Base-by-base conservation (phyloP, 257 asterid species). In the Solanum medicagineum region DNA sequence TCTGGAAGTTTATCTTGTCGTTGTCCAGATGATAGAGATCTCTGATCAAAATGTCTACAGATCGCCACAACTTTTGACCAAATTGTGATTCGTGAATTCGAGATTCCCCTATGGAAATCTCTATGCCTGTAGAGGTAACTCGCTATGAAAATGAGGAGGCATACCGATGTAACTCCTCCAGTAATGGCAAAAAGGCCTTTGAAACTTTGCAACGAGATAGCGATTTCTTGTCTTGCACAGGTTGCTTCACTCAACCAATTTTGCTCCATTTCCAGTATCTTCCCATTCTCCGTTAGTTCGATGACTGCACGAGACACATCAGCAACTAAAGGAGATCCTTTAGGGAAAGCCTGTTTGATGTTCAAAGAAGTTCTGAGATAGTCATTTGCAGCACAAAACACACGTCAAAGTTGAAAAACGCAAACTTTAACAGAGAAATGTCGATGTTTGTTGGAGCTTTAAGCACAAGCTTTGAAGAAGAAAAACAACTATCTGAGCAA, bases 1-100 rank as follows among this genome's bases (percentile, higher is more conserved):
- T 82, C 85, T 40, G 85, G 85, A 63, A 81, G 69, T 59, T 59
- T 42, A 15, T 82, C 85, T 62, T 60, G 42, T 26, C 77, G 85
- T 40, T 12, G 22, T 75, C 14, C 42, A 45, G 62, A 83, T 26
- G 83, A 86, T 36, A 85, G 74, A 55, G 86, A 90, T 59, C 87
- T 83, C 68, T 85, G 85, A 59, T 90, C 90, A 45, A 90, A 90
- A 68, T 90, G 87, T 85, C 84, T 85, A 80, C 87, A 73, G 5
- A 88, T 6, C 15, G 87, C 90, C 1, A 85, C 22, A 2, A 85
- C 1, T 81, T 90, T 90, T 17, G 91, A 85, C 86, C 87, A 77
- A 66, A 85, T 7, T 22, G 89, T 83, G 29, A 54, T 22, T 62
- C 79, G 77, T 71, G 92, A 90, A 42, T 63, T 74, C 24, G 84